Conservation (phyloP, 2,329 filamentous ascomycete species). For the Pseudogymnoascus destructans region DNA sequence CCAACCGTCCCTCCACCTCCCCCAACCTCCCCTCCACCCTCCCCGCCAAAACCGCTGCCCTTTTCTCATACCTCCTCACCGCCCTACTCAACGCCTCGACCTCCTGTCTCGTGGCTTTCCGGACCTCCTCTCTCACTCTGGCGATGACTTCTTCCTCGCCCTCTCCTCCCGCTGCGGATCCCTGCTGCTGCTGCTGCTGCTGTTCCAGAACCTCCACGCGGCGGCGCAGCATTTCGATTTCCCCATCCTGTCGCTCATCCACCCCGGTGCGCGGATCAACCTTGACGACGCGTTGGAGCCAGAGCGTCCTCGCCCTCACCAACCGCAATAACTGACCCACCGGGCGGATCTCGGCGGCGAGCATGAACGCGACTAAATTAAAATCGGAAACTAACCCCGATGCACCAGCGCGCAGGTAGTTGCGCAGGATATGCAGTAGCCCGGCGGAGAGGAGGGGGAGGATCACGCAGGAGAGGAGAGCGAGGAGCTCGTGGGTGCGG, state of each 20-base stretch:
- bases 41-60: conserved; percentile 58
- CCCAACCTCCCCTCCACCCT: conserved; percentile 51
- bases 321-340: conserved; percentile 70
- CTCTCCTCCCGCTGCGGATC: conserved; percentile 21
- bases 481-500: conserved; percentile 59
- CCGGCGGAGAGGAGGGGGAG: conserved; percentile 71
- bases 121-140: conserved; percentile 41
- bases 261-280: conserved; percentile 34
- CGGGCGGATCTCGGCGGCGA: conserved; percentile 76
- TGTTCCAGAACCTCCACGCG: conserved; percentile 60
- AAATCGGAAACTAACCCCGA: conserved; percentile 85
- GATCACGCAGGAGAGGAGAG: conserved; percentile 65
- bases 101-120: conserved; percentile 59
- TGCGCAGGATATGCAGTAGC: conserved; percentile 67
- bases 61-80: conserved; percentile 83
- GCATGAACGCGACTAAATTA: conserved; percentile 80
- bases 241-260: conserved; percentile 21
- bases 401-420: conserved; percentile 67
- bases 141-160: conserved; percentile 28
- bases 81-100: conserved; percentile 81
- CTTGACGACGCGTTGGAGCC: conserved; percentile 63
- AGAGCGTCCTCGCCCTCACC: conserved; percentile 63
- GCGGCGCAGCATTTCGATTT: conserved; percentile 44
- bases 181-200: no score
- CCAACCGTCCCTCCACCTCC: background rate